Evolutionary conservation across 176 grass and related monocot genomes (phyloP).

Genomic region (Oropetium thomaeum): DNA sequence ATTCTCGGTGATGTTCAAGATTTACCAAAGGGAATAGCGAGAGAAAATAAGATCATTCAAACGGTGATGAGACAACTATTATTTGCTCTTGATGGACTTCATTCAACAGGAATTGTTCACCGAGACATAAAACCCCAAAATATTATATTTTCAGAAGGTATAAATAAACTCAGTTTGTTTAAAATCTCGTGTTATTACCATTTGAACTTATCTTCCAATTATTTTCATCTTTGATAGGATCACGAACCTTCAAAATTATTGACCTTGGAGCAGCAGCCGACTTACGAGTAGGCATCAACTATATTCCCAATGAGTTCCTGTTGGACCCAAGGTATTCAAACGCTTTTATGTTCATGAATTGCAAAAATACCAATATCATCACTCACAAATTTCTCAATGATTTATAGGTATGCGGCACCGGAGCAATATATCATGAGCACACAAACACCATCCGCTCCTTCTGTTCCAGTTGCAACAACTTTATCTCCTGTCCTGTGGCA

Average conservation of each 20-base stretch:
- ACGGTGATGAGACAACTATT: conserved; percentile 93
- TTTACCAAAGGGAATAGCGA: conserved; percentile 73
- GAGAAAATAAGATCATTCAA: conserved; percentile 97
- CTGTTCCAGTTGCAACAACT: conserved; percentile 89
- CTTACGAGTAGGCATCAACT: conserved; percentile 95
- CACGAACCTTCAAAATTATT: conserved; percentile 90
- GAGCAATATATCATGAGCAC: conserved; percentile 99
- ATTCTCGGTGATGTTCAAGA: conserved; percentile 87
- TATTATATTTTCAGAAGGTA: conserved; percentile 98
- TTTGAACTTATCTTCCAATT: conserved; percentile 4
- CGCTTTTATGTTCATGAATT: conserved; percentile 9
- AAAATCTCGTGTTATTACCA: neutral
- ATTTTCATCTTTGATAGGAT: conserved; percentile 44
- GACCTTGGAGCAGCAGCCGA: conserved; percentile 97
- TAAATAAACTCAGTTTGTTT: neutral
- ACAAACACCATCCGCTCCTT: conserved; percentile 93
- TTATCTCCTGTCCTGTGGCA: conserved; percentile 97
- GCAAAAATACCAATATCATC: neutral
- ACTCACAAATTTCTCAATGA: neutral
- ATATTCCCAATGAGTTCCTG: conserved; percentile 98
- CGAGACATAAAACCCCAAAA: conserved; percentile 99
- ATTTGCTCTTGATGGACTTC: conserved; percentile 93
- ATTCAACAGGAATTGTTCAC: conserved; percentile 96
- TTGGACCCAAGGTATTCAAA: conserved; percentile 86
- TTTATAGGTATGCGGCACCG: conserved; percentile 87